Base-by-base conservation (phyloP, 306 rosid species). In the Neltuma alba region DNA sequence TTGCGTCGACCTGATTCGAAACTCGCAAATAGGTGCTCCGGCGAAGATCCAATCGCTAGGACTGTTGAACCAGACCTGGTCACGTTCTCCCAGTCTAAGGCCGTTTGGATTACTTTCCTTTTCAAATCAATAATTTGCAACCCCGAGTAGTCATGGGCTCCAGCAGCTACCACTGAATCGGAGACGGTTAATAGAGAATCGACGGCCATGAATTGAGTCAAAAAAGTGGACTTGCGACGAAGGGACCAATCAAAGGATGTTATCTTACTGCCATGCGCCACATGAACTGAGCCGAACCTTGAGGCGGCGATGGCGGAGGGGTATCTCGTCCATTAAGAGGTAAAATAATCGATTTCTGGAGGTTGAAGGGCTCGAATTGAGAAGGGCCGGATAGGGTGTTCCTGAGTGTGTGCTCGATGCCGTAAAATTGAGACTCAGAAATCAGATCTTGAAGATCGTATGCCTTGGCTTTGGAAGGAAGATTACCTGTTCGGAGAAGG, bases 211-310 rank as follows among this genome's bases (percentile, higher is more conserved):
- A 90, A 93, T 20, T 88, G 92, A 4, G 99, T 96, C 60, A 96
- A 75, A 62, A 91, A 80, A 30, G 99, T 96, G 3, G 91, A 83
- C 72, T 96, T 96, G 40, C 89, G 84, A 55, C 90, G 85, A 38
- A 96, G 86, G 15, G 99, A 96, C 99, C 98, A 93, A 69, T 96
- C 98, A 47, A 90, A 96, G 0, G 97, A 83, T 25, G 99, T 93
- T 63, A 96, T 91, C 50, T 96, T 96, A 83, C 97, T 90, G 7
- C 99, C 99, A 65, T 96, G 97, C 0, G 98, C 91, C 14, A 91
- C 97, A 68, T 96, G 98, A 52, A 93, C 72, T 0, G 98, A 89
- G 0, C 98, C 98, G 12, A 79, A 83, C 36, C 82, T 78, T 70
- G 98, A 87, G 28, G 97, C 79, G n/a, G 94, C 85, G 20, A 96